Evolutionary conservation across 2,329 filamentous ascomycete species (phyloP).

Genomic region (Colletotrichum godetiae): DNA sequence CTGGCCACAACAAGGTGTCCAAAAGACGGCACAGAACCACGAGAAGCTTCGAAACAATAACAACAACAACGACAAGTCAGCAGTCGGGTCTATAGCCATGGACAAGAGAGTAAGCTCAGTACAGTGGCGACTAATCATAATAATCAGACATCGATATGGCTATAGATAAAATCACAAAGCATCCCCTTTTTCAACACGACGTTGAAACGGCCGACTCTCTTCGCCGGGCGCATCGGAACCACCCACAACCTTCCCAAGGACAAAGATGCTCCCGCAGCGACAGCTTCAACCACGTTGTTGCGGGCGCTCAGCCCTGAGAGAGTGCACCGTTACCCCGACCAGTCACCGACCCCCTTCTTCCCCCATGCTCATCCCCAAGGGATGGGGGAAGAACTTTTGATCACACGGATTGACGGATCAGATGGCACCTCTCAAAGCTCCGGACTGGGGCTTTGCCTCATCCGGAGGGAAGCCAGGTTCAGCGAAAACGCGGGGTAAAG

Average conservation of each 20-base stretch:
- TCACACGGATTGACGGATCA: background rate
- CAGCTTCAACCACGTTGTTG: slow-evolving; percentile 27
- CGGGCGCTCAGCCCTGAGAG: slow-evolving; percentile 33
- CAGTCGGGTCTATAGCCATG: background rate
- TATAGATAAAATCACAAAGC: background rate
- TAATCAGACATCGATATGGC: background rate
- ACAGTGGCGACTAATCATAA: background rate
- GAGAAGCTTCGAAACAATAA: background rate
- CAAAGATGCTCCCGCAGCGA: slow-evolving; percentile 6
- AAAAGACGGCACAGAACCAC: background rate
- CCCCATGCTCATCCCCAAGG: background rate
- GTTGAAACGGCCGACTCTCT: background rate
- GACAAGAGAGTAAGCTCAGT: background rate
- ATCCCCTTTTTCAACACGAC: background rate
- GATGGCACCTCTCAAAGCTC: slow-evolving; percentile 22
- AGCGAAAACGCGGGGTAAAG: slow-evolving; percentile 2
- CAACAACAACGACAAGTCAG: background rate
- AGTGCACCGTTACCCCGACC: slow-evolving; percentile 28
- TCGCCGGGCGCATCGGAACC: background rate
- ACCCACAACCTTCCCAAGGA: background rate
- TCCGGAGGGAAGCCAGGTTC: background rate
- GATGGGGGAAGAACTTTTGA: slow-evolving; percentile 4
- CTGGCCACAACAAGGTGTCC: background rate
- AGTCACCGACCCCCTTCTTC: background rate
- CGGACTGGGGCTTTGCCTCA: slow-evolving; percentile 10